Percentiles rank a stretch among this genome's conserved stretches.
Conservation (phyloP, 2,329 filamentous ascomycete species). For the Emmonsiellopsis sp. region DNA sequence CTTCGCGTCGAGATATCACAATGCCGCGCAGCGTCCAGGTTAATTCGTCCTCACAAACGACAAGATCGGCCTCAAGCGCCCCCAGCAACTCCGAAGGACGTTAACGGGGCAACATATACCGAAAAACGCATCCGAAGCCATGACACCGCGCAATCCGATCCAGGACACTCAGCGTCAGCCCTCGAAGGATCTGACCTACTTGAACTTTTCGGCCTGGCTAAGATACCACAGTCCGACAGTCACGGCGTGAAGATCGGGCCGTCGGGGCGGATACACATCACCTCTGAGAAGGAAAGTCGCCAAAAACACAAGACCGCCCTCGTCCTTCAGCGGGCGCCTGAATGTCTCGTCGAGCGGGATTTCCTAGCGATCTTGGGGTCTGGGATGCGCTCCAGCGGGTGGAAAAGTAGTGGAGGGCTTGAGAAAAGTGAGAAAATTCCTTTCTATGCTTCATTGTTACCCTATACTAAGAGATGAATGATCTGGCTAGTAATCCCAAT, state of each 20-base stretch:
- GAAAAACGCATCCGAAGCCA: no score
- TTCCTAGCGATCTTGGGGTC: constrained; percentile 10
- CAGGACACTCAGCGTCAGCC: no score
- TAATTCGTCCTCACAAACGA: no score
- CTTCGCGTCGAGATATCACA: no score
- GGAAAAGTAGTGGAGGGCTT: constrained; percentile 9
- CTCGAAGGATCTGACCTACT: constrained; percentile 3
- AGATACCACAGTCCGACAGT: constrained; percentile 10
- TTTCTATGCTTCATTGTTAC: neutral
- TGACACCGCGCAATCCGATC: no score
- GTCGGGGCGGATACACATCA: constrained; percentile 10
- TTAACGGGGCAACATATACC: no score
- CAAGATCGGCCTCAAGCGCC: no score
- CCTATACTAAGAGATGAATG: neutral
- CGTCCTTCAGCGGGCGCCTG: constrained; percentile 9
- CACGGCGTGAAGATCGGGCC: constrained; percentile 9
- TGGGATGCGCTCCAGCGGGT: constrained; percentile 10
- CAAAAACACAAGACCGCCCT: constrained; percentile 14
- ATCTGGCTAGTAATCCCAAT: constrained; percentile 13
- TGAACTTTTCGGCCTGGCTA: constrained; percentile 13
- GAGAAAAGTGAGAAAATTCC: constrained; percentile 9
- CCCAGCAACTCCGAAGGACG: no score
- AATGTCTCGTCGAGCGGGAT: constrained; percentile 14
- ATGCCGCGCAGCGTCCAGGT: no score
- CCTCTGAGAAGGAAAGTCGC: constrained; percentile 5